These are phyloP conservation scores for Pichia sp. DNA, from an alignment of 1,139 yeast genomes.

Conservation along the genomic window DNA sequence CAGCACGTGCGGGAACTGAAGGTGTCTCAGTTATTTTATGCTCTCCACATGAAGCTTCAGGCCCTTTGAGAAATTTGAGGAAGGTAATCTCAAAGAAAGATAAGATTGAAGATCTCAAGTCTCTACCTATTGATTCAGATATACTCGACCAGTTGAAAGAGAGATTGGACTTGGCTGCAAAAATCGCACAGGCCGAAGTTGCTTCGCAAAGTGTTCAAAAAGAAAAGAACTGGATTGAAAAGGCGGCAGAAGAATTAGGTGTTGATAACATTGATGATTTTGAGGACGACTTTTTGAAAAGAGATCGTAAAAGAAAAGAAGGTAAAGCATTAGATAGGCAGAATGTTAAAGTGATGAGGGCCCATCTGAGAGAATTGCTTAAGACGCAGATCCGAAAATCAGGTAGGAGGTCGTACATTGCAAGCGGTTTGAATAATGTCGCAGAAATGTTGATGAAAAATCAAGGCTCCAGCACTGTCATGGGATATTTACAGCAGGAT, in stretches of 20 bases:
- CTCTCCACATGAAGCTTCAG: slow-evolving; percentile 89
- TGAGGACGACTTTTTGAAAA: slow-evolving; percentile 64
- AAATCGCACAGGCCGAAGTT: slow-evolving; percentile 68
- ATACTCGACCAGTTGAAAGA: slow-evolving; percentile 65
- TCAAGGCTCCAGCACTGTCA: slow-evolving; percentile 48
- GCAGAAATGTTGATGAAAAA: slow-evolving; percentile 78
- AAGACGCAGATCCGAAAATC: slow-evolving; percentile 62
- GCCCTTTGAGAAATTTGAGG: slow-evolving; percentile 75
- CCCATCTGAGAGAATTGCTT: slow-evolving; percentile 55
- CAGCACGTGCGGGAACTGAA: slow-evolving; percentile 91
- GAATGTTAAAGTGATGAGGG: slow-evolving; percentile 46
- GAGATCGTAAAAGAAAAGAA: slow-evolving; percentile 58
- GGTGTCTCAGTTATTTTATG: slow-evolving; percentile 93
- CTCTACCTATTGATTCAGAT: slow-evolving; percentile 74
- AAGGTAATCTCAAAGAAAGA: slow-evolving; percentile 43
- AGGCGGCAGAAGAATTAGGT: slow-evolving; percentile 93
- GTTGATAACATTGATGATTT: slow-evolving; percentile 64
- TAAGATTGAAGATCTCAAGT: slow-evolving; percentile 53
- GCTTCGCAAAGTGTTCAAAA: slow-evolving; percentile 39
- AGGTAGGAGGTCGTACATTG: slow-evolving; percentile 67
- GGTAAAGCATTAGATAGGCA: slow-evolving; percentile 50
- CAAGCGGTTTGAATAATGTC: slow-evolving; percentile 77
- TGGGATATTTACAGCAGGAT: slow-evolving; percentile 65
- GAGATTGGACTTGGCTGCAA: slow-evolving; percentile 64
- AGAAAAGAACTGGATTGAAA: slow-evolving; percentile 75